Evolutionary conservation across 192 early-diverging fungal genomes (phyloP).

Genomic region (Coemansia sp.): DNA sequence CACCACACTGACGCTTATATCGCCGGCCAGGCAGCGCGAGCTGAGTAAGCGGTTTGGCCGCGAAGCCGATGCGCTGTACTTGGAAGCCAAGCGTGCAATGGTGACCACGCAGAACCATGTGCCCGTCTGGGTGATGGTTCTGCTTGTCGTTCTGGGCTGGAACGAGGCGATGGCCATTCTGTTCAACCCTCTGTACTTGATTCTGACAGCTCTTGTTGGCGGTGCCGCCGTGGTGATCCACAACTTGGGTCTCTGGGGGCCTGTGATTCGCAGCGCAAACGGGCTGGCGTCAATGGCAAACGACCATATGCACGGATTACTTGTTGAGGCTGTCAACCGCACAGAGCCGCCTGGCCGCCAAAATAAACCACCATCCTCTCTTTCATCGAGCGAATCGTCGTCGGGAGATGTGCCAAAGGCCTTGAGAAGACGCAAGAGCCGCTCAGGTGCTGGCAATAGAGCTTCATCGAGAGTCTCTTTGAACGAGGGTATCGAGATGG

Average conservation of each 20-base stretch:
- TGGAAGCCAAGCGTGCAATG: slow-evolving; percentile 96
- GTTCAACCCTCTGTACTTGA: slow-evolving; percentile 82
- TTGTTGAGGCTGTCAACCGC: slow-evolving; percentile 58
- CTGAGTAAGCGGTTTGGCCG: slow-evolving; percentile 81
- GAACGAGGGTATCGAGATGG: slow-evolving; percentile 37
- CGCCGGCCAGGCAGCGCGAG: slow-evolving; percentile 65
- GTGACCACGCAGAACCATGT: slow-evolving; percentile 85
- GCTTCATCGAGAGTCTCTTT: neutral
- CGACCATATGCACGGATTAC: slow-evolving; percentile 48
- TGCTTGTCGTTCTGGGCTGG: slow-evolving; percentile 88
- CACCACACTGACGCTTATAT: slow-evolving; percentile 64
- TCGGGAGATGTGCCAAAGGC: neutral
- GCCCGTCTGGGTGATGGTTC: slow-evolving; percentile 81
- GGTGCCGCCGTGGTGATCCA: slow-evolving; percentile 64
- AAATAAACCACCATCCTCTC: neutral
- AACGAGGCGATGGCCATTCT: slow-evolving; percentile 91
- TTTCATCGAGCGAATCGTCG: neutral
- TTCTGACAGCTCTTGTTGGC: slow-evolving; percentile 64
- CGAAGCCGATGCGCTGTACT: slow-evolving; percentile 87
- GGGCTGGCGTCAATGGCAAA: slow-evolving; percentile 52
- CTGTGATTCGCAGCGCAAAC: slow-evolving; percentile 55
- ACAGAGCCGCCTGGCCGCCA: slow-evolving; percentile 36
- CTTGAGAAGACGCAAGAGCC: neutral
- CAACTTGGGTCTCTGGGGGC: slow-evolving; percentile 68
- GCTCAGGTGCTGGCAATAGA: neutral